phyloP scores from a whole-genome alignment of 345 rosid genomes.

The Lenwebbia sp. region DNA sequence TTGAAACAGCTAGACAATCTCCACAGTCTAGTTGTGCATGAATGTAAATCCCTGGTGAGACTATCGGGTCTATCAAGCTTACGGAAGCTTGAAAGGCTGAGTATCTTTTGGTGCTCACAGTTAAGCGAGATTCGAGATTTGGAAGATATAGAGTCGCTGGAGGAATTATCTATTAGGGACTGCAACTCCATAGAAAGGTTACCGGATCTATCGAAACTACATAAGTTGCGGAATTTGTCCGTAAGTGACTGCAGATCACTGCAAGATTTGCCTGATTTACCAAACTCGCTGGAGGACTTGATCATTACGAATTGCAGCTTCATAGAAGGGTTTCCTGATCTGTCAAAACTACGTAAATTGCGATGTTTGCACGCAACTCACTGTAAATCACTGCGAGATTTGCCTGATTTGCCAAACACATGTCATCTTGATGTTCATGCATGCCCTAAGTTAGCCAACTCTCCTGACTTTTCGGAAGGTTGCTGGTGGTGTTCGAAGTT shows the following conservation, averaged over 20 bases:
- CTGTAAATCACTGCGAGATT: neutral
- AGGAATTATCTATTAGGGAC: neutral
- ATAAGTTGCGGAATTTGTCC: too few species aligned
- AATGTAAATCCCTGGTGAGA: neutral
- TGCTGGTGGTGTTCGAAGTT: neutral
- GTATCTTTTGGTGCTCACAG: neutral
- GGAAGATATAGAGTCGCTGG: neutral
- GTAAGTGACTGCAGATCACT: too few species aligned
- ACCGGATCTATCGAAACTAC: too few species aligned
- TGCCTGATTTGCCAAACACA: neutral
- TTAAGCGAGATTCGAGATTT: neutral
- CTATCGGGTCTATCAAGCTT: neutral
- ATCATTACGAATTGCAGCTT: too few species aligned
- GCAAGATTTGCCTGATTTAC: too few species aligned
- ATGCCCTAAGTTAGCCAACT: neutral
- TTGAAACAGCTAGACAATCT: neutral
- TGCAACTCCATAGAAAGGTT: neutral
- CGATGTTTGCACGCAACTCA: neutral
- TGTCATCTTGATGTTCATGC: neutral
- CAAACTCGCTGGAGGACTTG: too few species aligned
- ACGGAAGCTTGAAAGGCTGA: neutral
- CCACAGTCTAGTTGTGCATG: rapidly evolving
- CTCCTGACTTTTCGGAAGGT: neutral
- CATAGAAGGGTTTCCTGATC: neutral
- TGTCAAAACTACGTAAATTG: neutral